A percentile compares a stretch with the other conserved stretches of the same genome.
Conservation (phyloP, 2,329 filamentous ascomycete genomes). For the Tolypocladium inflatum region DNA sequence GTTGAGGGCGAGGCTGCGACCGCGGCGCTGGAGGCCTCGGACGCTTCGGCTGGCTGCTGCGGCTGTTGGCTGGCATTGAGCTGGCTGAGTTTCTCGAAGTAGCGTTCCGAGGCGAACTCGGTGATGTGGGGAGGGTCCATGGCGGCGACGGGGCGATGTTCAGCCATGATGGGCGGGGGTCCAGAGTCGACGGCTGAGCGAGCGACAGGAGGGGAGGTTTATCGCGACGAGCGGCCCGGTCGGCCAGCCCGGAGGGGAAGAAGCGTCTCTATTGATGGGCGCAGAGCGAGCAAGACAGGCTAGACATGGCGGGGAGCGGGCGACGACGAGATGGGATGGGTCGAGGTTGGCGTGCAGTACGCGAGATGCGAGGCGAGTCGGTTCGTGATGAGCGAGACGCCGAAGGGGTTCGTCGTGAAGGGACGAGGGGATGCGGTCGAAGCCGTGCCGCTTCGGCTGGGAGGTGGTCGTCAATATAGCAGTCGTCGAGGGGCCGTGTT, state of each 20-base stretch:
- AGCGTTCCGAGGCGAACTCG: constrained; percentile 57
- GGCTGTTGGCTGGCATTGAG: constrained; percentile 35
- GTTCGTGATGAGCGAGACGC: background rate
- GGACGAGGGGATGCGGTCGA: background rate
- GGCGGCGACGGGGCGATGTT: constrained; percentile 19
- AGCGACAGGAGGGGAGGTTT: constrained; percentile 9
- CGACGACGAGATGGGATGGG: background rate
- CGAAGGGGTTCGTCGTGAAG: no score
- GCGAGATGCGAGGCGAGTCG: constrained; percentile 1
- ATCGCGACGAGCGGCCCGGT: constrained; percentile 11
- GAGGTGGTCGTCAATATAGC: background rate
- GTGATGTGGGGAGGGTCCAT: constrained; percentile 57
- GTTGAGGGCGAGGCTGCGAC: constrained; percentile 22
- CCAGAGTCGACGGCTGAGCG: constrained; percentile 6
- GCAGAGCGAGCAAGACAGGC: constrained; percentile 1
- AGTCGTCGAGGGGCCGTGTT: background rate
- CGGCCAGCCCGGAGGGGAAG: constrained; percentile 17
- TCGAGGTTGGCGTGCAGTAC: background rate
- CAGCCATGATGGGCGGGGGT: constrained; percentile 19
- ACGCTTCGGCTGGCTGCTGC: constrained; percentile 20
- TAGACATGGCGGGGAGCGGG: constrained; percentile 1
- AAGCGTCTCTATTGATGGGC: constrained; percentile 22
- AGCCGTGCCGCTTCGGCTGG: background rate
- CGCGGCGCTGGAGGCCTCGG: constrained; percentile 9
- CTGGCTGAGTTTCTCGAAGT: constrained; percentile 52